Percentiles rank a stretch among this genome's conserved stretches.
These are phyloP conservation scores for Punica granatum DNA, from an alignment of 345 rosid species.

Conservation along the genomic window DNA sequence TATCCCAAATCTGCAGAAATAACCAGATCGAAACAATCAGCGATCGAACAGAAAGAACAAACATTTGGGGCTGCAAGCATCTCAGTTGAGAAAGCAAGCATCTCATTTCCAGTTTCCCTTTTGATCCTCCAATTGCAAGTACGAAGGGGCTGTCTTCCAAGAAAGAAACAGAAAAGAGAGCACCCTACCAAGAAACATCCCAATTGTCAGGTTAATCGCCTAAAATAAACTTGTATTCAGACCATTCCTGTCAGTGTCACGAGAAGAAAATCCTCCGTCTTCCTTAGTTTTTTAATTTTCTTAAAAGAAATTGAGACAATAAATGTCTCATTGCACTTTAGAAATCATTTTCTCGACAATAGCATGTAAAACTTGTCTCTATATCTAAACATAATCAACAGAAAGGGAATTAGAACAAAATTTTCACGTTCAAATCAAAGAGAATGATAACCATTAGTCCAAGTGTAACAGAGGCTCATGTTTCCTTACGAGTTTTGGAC, in stretches of 20 bases:
- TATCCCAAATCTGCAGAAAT: slow-evolving; percentile 76
- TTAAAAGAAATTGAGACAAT: background rate
- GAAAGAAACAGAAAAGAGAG: slow-evolving; percentile 72
- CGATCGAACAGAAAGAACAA: background rate
- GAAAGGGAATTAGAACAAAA: background rate
- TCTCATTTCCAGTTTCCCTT: slow-evolving; percentile 73
- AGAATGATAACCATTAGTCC: background rate
- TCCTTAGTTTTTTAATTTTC: background rate
- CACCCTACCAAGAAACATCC: slow-evolving; percentile 39
- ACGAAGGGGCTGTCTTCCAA: slow-evolving; percentile 64
- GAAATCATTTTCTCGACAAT: background rate
- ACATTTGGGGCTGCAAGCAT: background rate
- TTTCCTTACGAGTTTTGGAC: slow-evolving; percentile 63
- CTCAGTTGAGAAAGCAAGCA: background rate
- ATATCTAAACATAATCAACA: background rate
- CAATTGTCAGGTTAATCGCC: background rate
- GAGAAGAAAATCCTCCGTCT: background rate
- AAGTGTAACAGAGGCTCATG: background rate
- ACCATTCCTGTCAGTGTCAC: background rate
- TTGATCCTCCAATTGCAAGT: slow-evolving; percentile 92
- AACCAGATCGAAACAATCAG: background rate
- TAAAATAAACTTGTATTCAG: background rate
- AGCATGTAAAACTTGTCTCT: background rate
- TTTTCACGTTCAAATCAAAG: background rate
- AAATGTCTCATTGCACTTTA: background rate